Base-by-base conservation (phyloP, 768 basidiomycete species). In the Podaxis mareebaensis region DNA sequence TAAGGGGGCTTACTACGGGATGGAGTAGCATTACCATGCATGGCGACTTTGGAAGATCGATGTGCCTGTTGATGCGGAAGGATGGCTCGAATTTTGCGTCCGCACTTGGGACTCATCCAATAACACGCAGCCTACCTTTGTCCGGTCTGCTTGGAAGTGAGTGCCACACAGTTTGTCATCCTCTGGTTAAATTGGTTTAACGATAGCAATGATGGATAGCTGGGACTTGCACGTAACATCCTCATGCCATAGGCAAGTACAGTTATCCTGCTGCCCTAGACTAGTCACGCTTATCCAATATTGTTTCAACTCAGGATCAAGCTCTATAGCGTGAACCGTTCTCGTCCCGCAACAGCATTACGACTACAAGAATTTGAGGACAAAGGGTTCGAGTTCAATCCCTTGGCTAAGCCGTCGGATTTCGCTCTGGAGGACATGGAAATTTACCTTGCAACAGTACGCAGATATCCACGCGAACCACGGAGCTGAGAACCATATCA, bases 81-180 rank as follows among this genome's bases (percentile, higher is more conserved):
- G 83, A 4, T 85, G 83, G 82, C 76, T 84, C 40, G 83, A 85
- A 65, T 80, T 85, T 72, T 81, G 81, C 61, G 82, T 81, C 22
- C 79, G 83, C 54, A 79, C 81, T 0, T 85, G 84, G 83, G 83
- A 85, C 65, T 82, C 81, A n/a, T 81, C 82, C 7, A 81, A 81
- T 71, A 85, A 85, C 66, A 85, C 83, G 2, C 80, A 85, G 69
- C 83, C 83, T 17, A 84, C 83, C 12, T 81, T 78, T 61, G 80
- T 84, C 15, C 79, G 83, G 51, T 83, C 82, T 6, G 78, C 83
- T 3, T 83, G 82, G 83, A 84, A 84, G 83, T 83, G 64, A 61
- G 81, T 72, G 12, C 38, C 33, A 26, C 12, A 13, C 13, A 44
- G 54, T 22, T 53, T 48, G 49, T 13, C 28, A 13, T 40, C 20